Evolutionary conservation across 1,284 basidiomycete species (phyloP), one percentile per base, ranked within the genome.

Genomic region (Naganishia liquefaciens): DNA sequence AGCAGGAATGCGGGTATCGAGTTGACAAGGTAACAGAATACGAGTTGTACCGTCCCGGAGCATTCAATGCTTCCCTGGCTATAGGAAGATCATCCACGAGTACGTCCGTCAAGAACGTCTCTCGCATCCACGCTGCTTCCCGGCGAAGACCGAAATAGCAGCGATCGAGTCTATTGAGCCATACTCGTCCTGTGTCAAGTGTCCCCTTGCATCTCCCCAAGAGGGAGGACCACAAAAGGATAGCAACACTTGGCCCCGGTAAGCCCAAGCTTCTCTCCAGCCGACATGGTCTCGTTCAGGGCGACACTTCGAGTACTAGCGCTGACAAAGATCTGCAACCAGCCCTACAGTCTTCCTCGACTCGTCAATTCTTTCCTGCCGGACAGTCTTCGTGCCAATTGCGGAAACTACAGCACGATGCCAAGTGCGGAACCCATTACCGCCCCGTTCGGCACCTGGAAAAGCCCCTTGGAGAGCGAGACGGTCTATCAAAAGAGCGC

Each of bases 361-460:
- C n/a, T 53, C 21, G 51, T 21, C 51, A 46, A n/a, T 49, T 46
- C 28, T 10, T 23, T 58, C 27, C 33, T 49, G 4, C 44, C 44
- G 7, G 44, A 58, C 25, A 46, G 3, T 44, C 7, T 63, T 7
- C 62, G 11, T 10, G 10, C 47, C 13, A 23, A 43, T 25, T 63
- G 51, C 23, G 46, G 21, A 25, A 25, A n/a, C 11, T 54, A 47
- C 54, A 57, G 21, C 43, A 64, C 62, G 9, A 64, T 57, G 62
- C 25, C 27, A 2, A 40, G 19, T 5, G 47, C 47, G 3, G 25
- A 28, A 5, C 61, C 61, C 11, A 47, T 27, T 15, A 33, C 25
- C 25, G 63, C 63, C 2, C 54, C 63, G 21, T 65, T 58, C 49
- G 63, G 63, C 17, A 65, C 63, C n/a, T 65, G 63, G 63, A 65